Base-by-base conservation (phyloP, 164 flowering plant genomes). In the Buxus sempervirens region DNA sequence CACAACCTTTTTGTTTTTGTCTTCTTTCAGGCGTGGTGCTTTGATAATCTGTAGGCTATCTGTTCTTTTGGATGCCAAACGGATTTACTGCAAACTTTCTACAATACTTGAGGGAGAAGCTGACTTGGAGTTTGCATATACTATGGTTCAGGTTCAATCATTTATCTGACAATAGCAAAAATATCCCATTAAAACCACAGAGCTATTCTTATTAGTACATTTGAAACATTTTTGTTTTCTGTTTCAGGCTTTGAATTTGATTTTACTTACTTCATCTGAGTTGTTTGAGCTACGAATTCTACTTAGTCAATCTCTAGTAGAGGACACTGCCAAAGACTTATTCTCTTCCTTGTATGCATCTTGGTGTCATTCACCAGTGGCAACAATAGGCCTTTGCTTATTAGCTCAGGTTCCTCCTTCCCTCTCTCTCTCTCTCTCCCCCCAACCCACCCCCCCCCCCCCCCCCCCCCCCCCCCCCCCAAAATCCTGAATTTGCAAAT, bases 281-380 rank as follows among this genome's bases (percentile, higher is more conserved):
- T 79, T 96, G 63, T 78, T 87, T 64, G 91, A 80, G 38, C 88
- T 96, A 58, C 87, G 98, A 54, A 84, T 69, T 71, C 86, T 92
- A 62, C 75, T 95, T 53, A 95, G 92, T 68, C 83, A 83, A 57
- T 89, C 99, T 25, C 79, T 91, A 60, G 82, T 84, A 54, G 82
- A 85, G 82, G 72, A 80, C 74, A 82, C 84, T 76, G 98, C 97
- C 65, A 88, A 77, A 77, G 85, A 96, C 73, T 83, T 96, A 23
- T 96, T 85, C 78, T 83, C 85, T 62, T 78, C 91, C 24, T 81
- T 96, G 68, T 93, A 96, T 84, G 86, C 93, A 54, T 93, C 99
- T 41, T 96, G 99, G 99, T 86, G 95, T 75, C 99, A 96, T 78
- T 93, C 99, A 58, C 86, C 98, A 42, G 83, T 86, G 90, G 96